A percentile compares a stretch with the other conserved stretches of the same genome.
Evolutionary conservation across 345 rosid species (phyloP).

Genomic region (Adansonia digitata): DNA sequence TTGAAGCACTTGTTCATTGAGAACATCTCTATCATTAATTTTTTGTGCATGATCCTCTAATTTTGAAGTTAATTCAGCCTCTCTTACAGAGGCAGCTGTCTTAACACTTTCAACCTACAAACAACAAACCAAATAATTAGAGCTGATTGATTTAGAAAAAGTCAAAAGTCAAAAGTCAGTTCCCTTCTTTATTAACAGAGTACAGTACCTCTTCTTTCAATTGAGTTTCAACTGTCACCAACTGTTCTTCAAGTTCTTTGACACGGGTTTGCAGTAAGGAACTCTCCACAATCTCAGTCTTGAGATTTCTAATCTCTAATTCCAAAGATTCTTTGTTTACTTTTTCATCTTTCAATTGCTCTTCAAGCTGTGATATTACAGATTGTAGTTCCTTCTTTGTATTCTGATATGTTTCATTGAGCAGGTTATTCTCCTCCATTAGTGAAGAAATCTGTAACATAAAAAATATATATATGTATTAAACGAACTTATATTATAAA

Average conservation of each 20-base stretch:
- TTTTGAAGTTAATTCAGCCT: slow-evolving; percentile 38
- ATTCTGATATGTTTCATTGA: slow-evolving; percentile 54
- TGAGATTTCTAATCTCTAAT: slow-evolving; percentile 44
- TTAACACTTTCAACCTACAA: slow-evolving; percentile 31
- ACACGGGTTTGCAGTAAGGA: slow-evolving; percentile 45
- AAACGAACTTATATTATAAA: neutral
- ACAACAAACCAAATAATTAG: neutral
- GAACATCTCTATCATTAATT: slow-evolving; percentile 37
- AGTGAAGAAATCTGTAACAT: slow-evolving; percentile 58
- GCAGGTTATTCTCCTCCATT: slow-evolving; percentile 64
- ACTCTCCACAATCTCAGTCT: slow-evolving; percentile 41
- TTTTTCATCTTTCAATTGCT: slow-evolving; percentile 43
- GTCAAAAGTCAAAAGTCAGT: neutral
- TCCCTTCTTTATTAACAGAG: neutral
- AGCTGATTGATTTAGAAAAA: neutral
- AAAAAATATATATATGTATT: neutral
- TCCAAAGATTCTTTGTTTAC: slow-evolving; percentile 36
- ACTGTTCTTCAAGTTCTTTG: slow-evolving; percentile 57
- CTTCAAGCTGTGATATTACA: slow-evolving; percentile 54
- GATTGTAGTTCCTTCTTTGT: slow-evolving; percentile 69
- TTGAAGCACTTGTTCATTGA: slow-evolving; percentile 39
- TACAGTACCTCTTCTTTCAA: slow-evolving; percentile 51
- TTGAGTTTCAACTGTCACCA: slow-evolving; percentile 33
- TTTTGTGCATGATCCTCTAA: slow-evolving; percentile 38
- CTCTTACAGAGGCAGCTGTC: slow-evolving; percentile 29